These are phyloP conservation scores for Aspergillus pseudoglaucus DNA, from an alignment of 2,329 filamentous ascomycete genomes.

Conservation along the genomic window DNA sequence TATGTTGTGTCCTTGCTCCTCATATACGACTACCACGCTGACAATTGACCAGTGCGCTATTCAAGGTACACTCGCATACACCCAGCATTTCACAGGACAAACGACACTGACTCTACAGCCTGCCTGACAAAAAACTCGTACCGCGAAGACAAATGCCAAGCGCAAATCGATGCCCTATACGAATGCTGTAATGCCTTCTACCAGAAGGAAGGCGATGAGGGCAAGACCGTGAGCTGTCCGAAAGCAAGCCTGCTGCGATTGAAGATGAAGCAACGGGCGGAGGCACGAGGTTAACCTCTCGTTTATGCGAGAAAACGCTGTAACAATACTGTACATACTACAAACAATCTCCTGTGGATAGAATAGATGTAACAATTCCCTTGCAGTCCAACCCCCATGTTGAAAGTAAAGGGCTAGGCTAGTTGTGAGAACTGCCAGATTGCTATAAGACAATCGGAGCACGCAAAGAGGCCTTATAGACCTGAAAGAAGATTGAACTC, in stretches of 20 bases:
- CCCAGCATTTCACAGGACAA: not conserved
- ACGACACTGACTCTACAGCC: constrained; percentile 44
- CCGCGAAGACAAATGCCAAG: constrained; percentile 75
- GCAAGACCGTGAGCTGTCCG: constrained; percentile 75
- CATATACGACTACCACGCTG: constrained; percentile 2
- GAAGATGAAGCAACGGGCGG: constrained; percentile 69
- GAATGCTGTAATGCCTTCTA: constrained; percentile 92
- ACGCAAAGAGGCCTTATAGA: constrained; percentile 76
- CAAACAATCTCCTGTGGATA: not conserved
- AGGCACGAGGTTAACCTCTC: constrained; percentile 32
- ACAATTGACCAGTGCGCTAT: constrained; percentile 65
- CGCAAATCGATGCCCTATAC: constrained; percentile 76
- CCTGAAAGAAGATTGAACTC: constrained; percentile 83
- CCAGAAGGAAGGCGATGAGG: constrained; percentile 66
- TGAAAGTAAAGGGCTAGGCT: constrained; percentile 52
- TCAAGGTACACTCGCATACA: constrained; percentile 55
- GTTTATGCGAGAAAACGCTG: constrained; percentile 3
- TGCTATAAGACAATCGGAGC: constrained; percentile 96
- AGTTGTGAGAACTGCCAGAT: constrained; percentile 65
- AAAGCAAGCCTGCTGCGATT: constrained; percentile 71
- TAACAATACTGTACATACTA: constrained; percentile 1
- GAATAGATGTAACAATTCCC: constrained; percentile 40
- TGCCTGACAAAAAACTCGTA: constrained; percentile 80
- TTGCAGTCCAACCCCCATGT: constrained; percentile 50
- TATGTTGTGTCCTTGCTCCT: constrained; percentile 40